phyloP scores from a whole-genome alignment of 2,329 filamentous ascomycete genomes.

The Aspergillus pseudotamarii region DNA sequence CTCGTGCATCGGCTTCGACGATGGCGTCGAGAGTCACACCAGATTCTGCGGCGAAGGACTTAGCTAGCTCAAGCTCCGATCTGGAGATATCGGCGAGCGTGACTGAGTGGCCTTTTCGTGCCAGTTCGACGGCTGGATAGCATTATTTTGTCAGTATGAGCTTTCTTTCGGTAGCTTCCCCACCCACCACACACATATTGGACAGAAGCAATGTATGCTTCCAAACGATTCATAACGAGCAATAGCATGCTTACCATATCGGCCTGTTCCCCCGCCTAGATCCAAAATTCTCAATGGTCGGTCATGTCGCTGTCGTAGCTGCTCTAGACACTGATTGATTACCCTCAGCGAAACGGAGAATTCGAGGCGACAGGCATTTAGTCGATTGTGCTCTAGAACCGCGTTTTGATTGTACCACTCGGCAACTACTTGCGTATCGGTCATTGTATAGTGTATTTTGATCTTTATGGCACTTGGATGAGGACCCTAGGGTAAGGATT shows the following conservation, averaged over 20 bases:
- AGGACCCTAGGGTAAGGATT: not conserved
- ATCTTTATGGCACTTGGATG: not conserved
- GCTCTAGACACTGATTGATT: not conserved
- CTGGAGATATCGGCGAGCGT: not conserved
- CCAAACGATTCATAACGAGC: not conserved
- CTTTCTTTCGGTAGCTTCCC: not conserved
- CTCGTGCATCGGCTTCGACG: conserved; percentile 4
- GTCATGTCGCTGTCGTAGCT: not conserved
- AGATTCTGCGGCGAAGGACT: conserved; percentile 1
- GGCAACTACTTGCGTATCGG: not conserved
- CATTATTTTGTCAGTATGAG: not conserved
- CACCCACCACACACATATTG: not conserved
- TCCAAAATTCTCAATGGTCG: not conserved
- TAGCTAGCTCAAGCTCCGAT: not conserved
- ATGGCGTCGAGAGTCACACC: not conserved
- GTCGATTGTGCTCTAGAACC: not conserved
- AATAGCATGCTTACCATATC: not conserved
- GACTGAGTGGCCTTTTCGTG: conserved; percentile 2
- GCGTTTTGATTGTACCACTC: conserved; percentile 1
- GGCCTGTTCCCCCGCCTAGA: conserved; percentile 1
- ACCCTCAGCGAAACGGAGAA: not conserved
- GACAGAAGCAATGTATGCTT: not conserved
- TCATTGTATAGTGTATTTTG: not conserved
- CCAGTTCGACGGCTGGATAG: not conserved
- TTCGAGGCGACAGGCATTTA: not conserved